Conservation (phyloP, 257 asterid genomes). For the Rubia yunnanensis region DNA sequence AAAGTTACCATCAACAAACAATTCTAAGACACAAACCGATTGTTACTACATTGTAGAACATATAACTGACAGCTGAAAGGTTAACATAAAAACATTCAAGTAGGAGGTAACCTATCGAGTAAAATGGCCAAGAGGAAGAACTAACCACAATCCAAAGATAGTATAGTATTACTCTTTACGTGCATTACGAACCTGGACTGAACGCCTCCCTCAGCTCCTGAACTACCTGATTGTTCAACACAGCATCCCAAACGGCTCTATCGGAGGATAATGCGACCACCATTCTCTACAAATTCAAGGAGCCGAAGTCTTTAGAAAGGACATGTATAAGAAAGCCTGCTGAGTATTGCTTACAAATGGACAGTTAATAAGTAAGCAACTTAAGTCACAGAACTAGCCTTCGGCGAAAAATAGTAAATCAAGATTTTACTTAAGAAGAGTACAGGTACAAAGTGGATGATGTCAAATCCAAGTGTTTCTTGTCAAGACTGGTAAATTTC, state of each 20-base stretch:
- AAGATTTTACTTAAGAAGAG: neutral
- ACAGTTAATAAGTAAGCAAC: neutral
- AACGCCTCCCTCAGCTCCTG: slow-evolving; percentile 53
- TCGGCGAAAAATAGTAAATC: neutral
- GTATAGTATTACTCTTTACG: neutral
- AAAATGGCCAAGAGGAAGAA: neutral
- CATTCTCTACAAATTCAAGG: slow-evolving; percentile 38
- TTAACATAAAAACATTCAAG: too few relatives aligned
- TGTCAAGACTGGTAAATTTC: neutral
- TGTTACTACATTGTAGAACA: too few relatives aligned
- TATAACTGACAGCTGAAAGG: too few relatives aligned
- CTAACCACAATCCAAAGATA: neutral
- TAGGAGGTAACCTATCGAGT: neutral
- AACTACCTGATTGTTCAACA: slow-evolving; percentile 57
- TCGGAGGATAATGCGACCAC: slow-evolving; percentile 69
- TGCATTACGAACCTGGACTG: slow-evolving; percentile 28
- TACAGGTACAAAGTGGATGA: neutral
- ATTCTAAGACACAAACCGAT: too few relatives aligned
- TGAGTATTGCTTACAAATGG: neutral
- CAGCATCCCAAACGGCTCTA: slow-evolving; percentile 72
- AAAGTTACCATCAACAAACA: neutral
- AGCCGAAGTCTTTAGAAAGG: neutral
- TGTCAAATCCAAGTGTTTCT: neutral
- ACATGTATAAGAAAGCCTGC: neutral
- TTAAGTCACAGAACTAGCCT: neutral